Percentiles rank a stretch among this genome's conserved stretches.
Conservation (phyloP, 1,284 basidiomycete genomes). For the Apiotrichum domesticum region DNA sequence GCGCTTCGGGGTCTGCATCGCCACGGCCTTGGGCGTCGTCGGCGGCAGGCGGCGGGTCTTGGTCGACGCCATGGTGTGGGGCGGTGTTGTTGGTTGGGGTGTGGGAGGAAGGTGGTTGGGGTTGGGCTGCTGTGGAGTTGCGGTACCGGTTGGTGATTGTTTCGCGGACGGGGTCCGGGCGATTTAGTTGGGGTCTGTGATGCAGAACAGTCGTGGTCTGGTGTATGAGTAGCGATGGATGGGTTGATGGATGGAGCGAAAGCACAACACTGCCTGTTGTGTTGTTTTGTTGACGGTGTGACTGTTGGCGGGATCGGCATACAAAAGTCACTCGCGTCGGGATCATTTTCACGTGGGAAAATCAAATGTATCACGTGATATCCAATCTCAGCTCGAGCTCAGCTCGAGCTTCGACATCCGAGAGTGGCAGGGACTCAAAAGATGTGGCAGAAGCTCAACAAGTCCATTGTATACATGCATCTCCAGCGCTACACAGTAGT, state of each 20-base stretch:
- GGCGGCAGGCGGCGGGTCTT: conserved; percentile 19
- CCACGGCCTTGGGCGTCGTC: not conserved
- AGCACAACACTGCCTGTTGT: not conserved
- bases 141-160: too few relatives aligned
- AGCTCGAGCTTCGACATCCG: too few relatives aligned
- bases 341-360: not conserved
- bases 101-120: too few relatives aligned
- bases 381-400: too few relatives aligned
- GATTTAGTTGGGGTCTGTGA: not conserved
- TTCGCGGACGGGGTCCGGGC: too few relatives aligned
- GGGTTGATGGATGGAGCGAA: not conserved
- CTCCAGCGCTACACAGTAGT: conserved; percentile 40
- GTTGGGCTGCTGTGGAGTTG: not conserved
- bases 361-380: not conserved
- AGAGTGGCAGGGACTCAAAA: too few relatives aligned
- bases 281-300: not conserved
- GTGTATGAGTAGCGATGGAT: too few relatives aligned
- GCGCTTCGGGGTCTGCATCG: conserved; percentile 18
- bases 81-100: not conserved
- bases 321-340: not conserved
- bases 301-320: not conserved
- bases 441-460: too few relatives aligned
- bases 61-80: conserved; percentile 9
- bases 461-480: not conserved
- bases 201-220: not conserved